Conservation (phyloP, 768 basidiomycete species). For the Lactifluus hygrophoroides region DNA sequence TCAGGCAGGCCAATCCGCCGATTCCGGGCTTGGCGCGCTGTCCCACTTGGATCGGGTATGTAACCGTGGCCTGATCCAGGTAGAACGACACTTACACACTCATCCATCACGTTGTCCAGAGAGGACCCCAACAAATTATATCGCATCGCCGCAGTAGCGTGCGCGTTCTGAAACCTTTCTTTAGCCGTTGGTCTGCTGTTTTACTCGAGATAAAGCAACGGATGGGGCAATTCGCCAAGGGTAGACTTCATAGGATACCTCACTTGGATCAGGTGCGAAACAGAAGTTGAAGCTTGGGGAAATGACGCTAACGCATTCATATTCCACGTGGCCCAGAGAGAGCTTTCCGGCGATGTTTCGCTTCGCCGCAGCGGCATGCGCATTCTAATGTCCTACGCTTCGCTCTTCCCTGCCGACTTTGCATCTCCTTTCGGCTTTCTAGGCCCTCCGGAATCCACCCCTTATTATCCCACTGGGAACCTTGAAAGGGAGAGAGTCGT, state of each 20-base stretch:
- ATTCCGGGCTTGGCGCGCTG: not conserved
- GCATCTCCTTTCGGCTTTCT: conserved; percentile 5
- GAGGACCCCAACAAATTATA: not conserved
- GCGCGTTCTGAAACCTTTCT: not conserved
- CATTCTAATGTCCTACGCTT: conserved; percentile 9
- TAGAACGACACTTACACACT: not conserved
- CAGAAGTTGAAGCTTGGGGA: not conserved
- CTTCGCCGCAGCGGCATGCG: conserved; percentile 1
- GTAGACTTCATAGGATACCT: not conserved
- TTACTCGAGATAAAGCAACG: conserved; percentile 3
- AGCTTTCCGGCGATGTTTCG: not conserved
- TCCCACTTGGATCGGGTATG: not conserved
- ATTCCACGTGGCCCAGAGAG: not conserved
- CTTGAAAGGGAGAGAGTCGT: not conserved
- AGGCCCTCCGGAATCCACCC: not conserved
- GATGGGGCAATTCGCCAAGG: not conserved
- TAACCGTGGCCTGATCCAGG: not conserved
- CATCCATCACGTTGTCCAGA: not conserved
- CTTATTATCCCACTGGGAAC: conserved; percentile 10
- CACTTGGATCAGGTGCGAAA: not conserved
- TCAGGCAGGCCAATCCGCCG: not conserved
- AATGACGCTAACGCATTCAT: not conserved
- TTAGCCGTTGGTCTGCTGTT: not conserved
- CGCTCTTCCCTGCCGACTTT: conserved; percentile 2
- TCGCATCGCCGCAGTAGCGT: too few relatives aligned